phyloP scores from a whole-genome alignment of 495 filamentous ascomycete species.

The Xylona heveae region DNA sequence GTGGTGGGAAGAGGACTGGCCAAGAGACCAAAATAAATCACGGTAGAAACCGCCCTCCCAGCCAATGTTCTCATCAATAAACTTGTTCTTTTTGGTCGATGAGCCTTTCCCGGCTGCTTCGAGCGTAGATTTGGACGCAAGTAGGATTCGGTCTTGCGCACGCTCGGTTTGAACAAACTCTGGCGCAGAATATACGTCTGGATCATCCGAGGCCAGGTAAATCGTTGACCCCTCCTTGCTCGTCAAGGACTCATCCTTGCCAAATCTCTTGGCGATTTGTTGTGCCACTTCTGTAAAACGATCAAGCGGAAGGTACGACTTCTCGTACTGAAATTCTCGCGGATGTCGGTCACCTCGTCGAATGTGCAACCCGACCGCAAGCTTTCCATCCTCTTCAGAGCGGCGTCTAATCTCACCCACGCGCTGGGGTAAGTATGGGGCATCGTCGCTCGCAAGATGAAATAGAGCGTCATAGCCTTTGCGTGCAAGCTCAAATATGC shows the following conservation, averaged over 20 bases:
- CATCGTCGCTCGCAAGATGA: conserved; percentile 31
- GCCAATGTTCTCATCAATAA: conserved; percentile 42
- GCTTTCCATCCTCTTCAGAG: conserved; percentile 17
- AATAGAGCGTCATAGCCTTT: conserved; percentile 45
- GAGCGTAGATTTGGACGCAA: conserved; percentile 34
- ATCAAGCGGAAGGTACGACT: conserved; percentile 46
- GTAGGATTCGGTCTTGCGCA: conserved; percentile 42
- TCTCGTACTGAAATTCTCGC: conserved; percentile 38
- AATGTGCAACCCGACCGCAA: conserved; percentile 37
- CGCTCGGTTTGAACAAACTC: conserved; percentile 28
- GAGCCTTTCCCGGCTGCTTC: conserved; percentile 10
- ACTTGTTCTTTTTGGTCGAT: conserved; percentile 27
- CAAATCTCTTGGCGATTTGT: conserved; percentile 10
- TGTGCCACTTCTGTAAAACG: conserved; percentile 28
- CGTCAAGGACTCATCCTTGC: conserved; percentile 11
- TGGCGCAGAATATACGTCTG: conserved; percentile 33
- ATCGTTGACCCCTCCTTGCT: conserved; percentile 14
- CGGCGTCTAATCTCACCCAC: conserved; percentile 23
- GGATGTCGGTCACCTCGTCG: conserved; percentile 53
- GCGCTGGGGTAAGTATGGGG: conserved; percentile 29
- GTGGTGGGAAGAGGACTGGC: conserved; percentile 16
- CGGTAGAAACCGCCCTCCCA: conserved; percentile 61
- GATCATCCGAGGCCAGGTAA: conserved; percentile 51
- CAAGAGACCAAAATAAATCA: conserved; percentile 46
- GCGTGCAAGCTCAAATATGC: conserved; percentile 37